A percentile compares a stretch with the other conserved stretches of the same genome.
phyloP scores from a whole-genome alignment of 2,329 filamentous ascomycete species.

The Aspergillus phoenicis region DNA sequence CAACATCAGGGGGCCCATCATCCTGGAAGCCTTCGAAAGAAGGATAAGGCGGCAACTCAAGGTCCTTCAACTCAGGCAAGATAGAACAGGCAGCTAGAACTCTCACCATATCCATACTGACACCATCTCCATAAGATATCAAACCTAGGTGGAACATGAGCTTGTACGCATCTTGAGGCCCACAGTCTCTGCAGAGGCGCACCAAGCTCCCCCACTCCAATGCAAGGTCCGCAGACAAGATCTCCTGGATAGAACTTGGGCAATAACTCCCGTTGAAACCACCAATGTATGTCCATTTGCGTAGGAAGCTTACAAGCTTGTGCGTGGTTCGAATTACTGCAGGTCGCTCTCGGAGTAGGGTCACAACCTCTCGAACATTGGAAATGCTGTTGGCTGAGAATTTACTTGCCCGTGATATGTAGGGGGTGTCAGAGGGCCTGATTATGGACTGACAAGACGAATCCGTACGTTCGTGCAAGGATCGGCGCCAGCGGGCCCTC shows the following conservation, averaged over 20 bases:
- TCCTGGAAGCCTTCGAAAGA: conserved; percentile 9
- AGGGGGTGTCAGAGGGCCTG: conserved; percentile 8
- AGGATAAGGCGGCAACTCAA: conserved; percentile 37
- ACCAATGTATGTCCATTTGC: conserved; percentile 40
- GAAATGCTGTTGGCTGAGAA: background rate
- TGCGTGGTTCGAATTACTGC: conserved; percentile 24
- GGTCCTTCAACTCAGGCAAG: conserved; percentile 41
- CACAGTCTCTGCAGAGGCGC: conserved; percentile 36
- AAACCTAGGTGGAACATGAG: conserved; percentile 53
- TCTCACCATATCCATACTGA: conserved; percentile 47
- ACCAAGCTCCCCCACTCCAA: conserved; percentile 51
- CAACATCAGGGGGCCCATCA: background rate
- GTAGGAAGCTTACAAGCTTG: conserved; percentile 31
- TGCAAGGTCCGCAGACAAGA: conserved; percentile 41
- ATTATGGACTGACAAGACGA: background rate
- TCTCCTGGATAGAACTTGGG: conserved; percentile 42
- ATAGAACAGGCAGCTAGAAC: conserved; percentile 51
- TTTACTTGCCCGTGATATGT: conserved; percentile 10
- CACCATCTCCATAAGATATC: conserved; percentile 46
- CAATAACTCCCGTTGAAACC: conserved; percentile 42
- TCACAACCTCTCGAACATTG: conserved; percentile 29
- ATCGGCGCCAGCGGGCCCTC: conserved; percentile 41
- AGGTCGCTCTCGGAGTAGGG: conserved; percentile 28
- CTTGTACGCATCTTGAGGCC: conserved; percentile 12
- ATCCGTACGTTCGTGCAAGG: conserved; percentile 34